These are phyloP conservation scores for Mitragyna speciosa DNA, from an alignment of 257 asterid species.

Conservation along the genomic window DNA sequence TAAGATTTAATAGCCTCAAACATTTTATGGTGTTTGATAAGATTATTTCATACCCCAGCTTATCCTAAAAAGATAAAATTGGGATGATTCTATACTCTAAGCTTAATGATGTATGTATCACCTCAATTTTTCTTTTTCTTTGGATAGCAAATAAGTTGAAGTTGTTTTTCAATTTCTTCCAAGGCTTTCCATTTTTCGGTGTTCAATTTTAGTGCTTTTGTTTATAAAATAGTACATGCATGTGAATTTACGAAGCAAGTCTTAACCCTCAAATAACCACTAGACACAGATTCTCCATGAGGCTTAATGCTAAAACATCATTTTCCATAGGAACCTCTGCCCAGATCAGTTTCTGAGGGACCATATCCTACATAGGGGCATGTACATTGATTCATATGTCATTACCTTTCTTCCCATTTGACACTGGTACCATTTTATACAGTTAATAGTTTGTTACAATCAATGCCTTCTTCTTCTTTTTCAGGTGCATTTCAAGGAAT, in stretches of 20 bases:
- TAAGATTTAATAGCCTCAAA: neutral
- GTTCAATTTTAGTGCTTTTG: neutral
- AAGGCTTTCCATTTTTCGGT: no score
- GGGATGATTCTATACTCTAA: no score
- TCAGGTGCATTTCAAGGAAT: constrained; percentile 29
- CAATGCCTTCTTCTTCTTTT: neutral
- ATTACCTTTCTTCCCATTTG: neutral
- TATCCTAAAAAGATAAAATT: no score
- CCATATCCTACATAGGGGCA: neutral
- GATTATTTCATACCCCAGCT: neutral
- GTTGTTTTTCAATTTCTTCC: no score
- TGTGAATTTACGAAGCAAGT: no score
- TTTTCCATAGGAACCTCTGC: neutral
- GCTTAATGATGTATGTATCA: no score
- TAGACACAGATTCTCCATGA: neutral
- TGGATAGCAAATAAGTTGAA: no score
- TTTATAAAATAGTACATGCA: no score
- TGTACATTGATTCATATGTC: neutral
- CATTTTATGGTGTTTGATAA: neutral
- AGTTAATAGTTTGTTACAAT: neutral
- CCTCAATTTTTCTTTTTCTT: no score
- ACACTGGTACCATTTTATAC: neutral
- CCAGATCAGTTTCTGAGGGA: neutral
- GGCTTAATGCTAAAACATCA: neutral
- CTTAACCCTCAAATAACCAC: neutral